phyloP scores from a whole-genome alignment of 73 alveolate genomes.

The Paramecium sonneborni region DNA sequence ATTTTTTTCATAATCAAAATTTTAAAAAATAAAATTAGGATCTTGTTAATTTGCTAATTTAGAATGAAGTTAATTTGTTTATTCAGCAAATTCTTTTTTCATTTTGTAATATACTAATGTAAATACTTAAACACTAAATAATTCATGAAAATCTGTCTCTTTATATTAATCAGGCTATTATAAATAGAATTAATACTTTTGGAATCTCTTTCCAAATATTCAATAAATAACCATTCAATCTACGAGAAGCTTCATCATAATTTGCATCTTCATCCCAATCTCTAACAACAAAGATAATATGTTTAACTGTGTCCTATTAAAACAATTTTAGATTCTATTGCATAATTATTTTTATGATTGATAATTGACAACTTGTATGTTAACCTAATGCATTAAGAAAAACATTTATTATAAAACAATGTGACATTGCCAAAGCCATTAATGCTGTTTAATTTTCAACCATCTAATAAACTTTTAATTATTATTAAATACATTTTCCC shows the following conservation, averaged over 20 bases:
- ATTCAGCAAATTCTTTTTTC: conserved; percentile 27
- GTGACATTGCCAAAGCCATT: conserved; percentile 63
- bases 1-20: conserved; percentile 53
- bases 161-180: conserved; percentile 41
- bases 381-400: conserved; percentile 4
- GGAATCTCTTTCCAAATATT: conserved; percentile 57
- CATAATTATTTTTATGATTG: conserved; percentile 56
- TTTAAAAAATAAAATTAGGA: conserved; percentile 18
- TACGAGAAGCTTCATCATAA: conserved; percentile 50
- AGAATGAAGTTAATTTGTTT: conserved; percentile 17
- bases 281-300: conserved; percentile 53
- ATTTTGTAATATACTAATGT: conserved; percentile 46
- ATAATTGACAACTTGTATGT: conserved; percentile 31
- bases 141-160: conserved; percentile 21
- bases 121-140: conserved; percentile 52
- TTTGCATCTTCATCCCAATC: conserved; percentile 66
- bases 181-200: not conserved
- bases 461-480: conserved; percentile 33
- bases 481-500: conserved; percentile 71
- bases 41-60: conserved; percentile 33
- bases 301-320: conserved; percentile 55
- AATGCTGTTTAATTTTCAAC: conserved; percentile 64
- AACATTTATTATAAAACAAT: conserved; percentile 42
- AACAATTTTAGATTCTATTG: conserved; percentile 53
- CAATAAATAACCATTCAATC: conserved; percentile 8